A percentile compares a stretch with the other conserved stretches of the same genome.
Conservation (phyloP, 2,329 filamentous ascomycete genomes). For the Graphilbum ipis-grandicollis region DNA sequence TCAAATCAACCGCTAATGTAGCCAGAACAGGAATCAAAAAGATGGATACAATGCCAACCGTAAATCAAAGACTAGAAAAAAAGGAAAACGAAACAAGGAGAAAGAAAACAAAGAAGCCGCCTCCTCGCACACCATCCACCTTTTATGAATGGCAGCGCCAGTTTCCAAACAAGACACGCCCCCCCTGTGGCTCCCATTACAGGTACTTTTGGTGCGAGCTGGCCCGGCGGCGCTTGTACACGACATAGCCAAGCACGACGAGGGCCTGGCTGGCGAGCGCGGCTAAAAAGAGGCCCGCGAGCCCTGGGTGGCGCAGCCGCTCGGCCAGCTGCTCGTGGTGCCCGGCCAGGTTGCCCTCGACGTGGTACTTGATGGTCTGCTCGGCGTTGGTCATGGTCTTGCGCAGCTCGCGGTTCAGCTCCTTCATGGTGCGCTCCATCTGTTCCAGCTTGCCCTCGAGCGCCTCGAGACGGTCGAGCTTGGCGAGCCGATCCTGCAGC, state of each 20-base stretch:
- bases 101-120: too few relatives aligned
- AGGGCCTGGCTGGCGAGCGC: slow-evolving; percentile 60
- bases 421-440: slow-evolving; percentile 41
- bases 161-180: too few relatives aligned
- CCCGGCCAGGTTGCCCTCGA: slow-evolving; percentile 14
- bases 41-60: too few relatives aligned
- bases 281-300: slow-evolving; percentile 43
- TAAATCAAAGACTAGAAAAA: too few relatives aligned
- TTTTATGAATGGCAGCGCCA: too few relatives aligned
- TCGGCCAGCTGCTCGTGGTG: slow-evolving; percentile 33
- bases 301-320: slow-evolving; percentile 27
- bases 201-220: slow-evolving; percentile 84
- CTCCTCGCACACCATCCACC: neutral
- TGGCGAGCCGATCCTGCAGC: slow-evolving; percentile 27
- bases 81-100: too few relatives aligned
- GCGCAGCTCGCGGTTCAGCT: slow-evolving; percentile 36
- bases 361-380: slow-evolving; percentile 32
- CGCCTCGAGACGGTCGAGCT: slow-evolving; percentile 31
- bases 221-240: slow-evolving; percentile 65
- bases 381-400: slow-evolving; percentile 32
- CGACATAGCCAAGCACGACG: slow-evolving; percentile 48
- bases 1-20: too few relatives aligned
- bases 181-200: too few relatives aligned
- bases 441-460: slow-evolving; percentile 26
- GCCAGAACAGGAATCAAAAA: too few relatives aligned